Evolutionary conservation across 805 yeast species (phyloP), one percentile per base, ranked within the genome.

Genomic region (Zygotorulaspora sp.): DNA sequence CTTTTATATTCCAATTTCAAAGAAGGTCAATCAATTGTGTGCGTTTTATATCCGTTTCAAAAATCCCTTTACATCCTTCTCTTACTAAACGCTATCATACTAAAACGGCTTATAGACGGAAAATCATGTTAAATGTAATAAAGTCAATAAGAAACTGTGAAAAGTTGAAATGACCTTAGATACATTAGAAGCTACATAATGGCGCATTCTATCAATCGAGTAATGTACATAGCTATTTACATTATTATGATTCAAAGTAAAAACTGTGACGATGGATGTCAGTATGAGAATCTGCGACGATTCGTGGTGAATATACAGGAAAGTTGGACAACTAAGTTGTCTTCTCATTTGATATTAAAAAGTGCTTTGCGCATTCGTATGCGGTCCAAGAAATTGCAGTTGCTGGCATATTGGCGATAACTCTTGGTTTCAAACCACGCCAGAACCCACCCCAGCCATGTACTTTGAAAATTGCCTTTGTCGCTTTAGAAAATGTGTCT

Each of bases 361-460:
- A 61, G 44, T 66, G 68, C 41, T 90, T 90, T 30, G 96, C 97
- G 90, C 89, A 85, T 62, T 90, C 98, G 63, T 90, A 90, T 18
- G 95, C 86, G 1, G 97, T 90, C 97, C 97, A 90, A 48, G 95
- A 80, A 45, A 90, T 88, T 14, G 97, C 97, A 6, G 97, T 90
- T 31, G 94, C 80, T 15, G 98, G 98, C 59, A 90, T 88, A 62
- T 88, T 88, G 49, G 92, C 83, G 21, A 90, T 79, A 39, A 92
- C 79, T 63, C 98, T 78, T 31, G 98, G 97, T 55, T 81, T 78
- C 54, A 87, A 70, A 13, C 98, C 98, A 50, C 95, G 73, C 53
- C 74, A 58, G 60, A 92, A 92, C 0, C 95, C 92, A 13, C 51
- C 47, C 47, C 70, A 54, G 5, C 89, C 89, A 32, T 77, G 78